Evolutionary conservation across 225 moss, liverwort and hornwort genomes (phyloP).

Genomic region (Polytrichum formosum): DNA sequence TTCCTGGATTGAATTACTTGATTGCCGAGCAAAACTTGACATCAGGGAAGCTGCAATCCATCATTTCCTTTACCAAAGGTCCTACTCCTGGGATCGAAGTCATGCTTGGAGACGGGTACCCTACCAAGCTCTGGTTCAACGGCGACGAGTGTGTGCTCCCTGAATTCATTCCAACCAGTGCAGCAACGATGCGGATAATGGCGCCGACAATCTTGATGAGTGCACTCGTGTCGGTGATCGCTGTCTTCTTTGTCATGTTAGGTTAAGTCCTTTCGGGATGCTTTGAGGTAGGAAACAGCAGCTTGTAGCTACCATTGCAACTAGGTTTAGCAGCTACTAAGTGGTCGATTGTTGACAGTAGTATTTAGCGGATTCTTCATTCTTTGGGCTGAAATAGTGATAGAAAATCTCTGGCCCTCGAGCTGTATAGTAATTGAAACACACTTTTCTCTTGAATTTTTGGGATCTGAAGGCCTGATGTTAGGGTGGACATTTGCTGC

Average conservation of each 20-base stretch:
- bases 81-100: slow-evolving; percentile 29
- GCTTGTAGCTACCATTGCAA: not conserved
- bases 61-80: slow-evolving; percentile 47
- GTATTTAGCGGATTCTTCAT: not conserved
- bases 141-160: slow-evolving; percentile 73
- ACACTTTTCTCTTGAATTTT: no score
- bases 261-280: not conserved
- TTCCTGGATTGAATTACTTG: slow-evolving; percentile 36
- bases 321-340: not conserved
- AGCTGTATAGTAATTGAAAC: not conserved
- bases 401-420: not conserved
- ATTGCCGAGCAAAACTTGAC: slow-evolving; percentile 14
- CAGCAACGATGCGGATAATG: slow-evolving; percentile 11
- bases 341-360: not conserved
- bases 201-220: slow-evolving; percentile 16
- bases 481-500: no score
- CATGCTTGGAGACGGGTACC: slow-evolving; percentile 42
- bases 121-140: slow-evolving; percentile 63
- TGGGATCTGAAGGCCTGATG: no score
- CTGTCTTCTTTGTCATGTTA: not conserved
- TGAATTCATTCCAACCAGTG: slow-evolving; percentile 36
- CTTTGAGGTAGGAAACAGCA: not conserved
- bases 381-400: not conserved
- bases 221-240: not conserved
- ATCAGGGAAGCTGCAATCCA: slow-evolving; percentile 42